Evolutionary conservation across 345 rosid genomes (phyloP).

Genomic region (Anacardium occidentale): DNA sequence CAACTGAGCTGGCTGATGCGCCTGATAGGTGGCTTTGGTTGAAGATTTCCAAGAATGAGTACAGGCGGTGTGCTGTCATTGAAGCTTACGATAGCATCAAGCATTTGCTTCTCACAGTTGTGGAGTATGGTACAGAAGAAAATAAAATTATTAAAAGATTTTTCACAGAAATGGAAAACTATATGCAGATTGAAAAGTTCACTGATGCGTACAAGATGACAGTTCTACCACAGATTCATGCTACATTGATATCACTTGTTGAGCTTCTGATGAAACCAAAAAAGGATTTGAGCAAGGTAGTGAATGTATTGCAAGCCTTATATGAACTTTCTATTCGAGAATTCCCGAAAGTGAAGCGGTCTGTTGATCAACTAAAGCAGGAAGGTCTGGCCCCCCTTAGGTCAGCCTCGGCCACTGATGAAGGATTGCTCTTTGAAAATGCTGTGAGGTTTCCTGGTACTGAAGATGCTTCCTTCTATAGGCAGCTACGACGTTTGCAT

Average conservation of each 20-base stretch:
- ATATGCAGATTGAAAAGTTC: slow-evolving; percentile 42
- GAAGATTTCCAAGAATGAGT: slow-evolving; percentile 73
- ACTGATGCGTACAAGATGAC: slow-evolving; percentile 43
- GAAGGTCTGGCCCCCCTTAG: slow-evolving; percentile 59
- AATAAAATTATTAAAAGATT: slow-evolving; percentile 48
- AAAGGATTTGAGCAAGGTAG: slow-evolving; percentile 55
- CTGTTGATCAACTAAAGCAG: slow-evolving; percentile 37
- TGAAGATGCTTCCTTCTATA: slow-evolving; percentile 57
- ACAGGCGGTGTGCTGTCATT: slow-evolving; percentile 80
- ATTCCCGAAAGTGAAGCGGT: slow-evolving; percentile 46
- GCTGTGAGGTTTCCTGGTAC: slow-evolving; percentile 59
- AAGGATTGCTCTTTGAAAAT: slow-evolving; percentile 74
- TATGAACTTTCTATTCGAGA: slow-evolving; percentile 67
- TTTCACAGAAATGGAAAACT: slow-evolving; percentile 54
- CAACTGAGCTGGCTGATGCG: slow-evolving; percentile 63
- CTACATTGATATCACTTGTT: slow-evolving; percentile 58
- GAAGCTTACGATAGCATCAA: slow-evolving; percentile 89
- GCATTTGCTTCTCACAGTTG: slow-evolving; percentile 50
- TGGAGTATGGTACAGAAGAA: slow-evolving; percentile 59
- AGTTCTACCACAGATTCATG: slow-evolving; percentile 55
- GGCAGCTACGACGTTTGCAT: slow-evolving; percentile 67
- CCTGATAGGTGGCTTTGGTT: slow-evolving; percentile 82
- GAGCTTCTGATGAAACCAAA: slow-evolving; percentile 56
- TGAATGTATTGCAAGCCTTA: slow-evolving; percentile 74
- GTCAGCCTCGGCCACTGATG: slow-evolving; percentile 36